phyloP scores from a whole-genome alignment of 768 basidiomycete genomes.

The Leccinum rimulosum region DNA sequence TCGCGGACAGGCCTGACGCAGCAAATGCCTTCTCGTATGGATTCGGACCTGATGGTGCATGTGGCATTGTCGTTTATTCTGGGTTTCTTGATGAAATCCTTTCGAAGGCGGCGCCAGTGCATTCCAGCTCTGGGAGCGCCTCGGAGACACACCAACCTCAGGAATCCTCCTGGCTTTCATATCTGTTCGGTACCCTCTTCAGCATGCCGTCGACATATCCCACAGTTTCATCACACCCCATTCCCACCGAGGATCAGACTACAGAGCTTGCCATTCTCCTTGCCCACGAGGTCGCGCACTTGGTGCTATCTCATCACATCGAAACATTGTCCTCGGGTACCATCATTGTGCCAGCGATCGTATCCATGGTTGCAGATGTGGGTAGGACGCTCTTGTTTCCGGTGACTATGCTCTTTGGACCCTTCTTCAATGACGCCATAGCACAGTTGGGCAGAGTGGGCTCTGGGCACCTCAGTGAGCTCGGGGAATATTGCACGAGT shows the following conservation, averaged over 20 bases:
- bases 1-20: slow-evolving; percentile 83
- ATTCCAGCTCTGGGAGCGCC: slow-evolving; percentile 26
- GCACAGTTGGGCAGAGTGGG: slow-evolving; percentile 77
- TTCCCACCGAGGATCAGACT: slow-evolving; percentile 79
- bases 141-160: slow-evolving; percentile 15
- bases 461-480: slow-evolving; percentile 68
- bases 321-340: slow-evolving; percentile 86
- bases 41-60: slow-evolving; percentile 87
- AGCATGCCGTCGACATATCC: slow-evolving; percentile 32
- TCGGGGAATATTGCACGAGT: slow-evolving; percentile 75
- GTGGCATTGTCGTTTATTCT: slow-evolving; percentile 92
- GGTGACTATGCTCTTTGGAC: slow-evolving; percentile 87
- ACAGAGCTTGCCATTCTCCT: slow-evolving; percentile 86
- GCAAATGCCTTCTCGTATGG: slow-evolving; percentile 96
- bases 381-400: slow-evolving; percentile 81
- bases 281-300: slow-evolving; percentile 91
- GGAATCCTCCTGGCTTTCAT: slow-evolving; percentile 44
- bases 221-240: slow-evolving; percentile 38
- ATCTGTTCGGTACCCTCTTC: slow-evolving; percentile 45
- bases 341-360: slow-evolving; percentile 75
- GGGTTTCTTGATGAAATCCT: slow-evolving; percentile 91
- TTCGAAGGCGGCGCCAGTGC: slow-evolving; percentile 32
- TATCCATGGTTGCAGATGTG: slow-evolving; percentile 76
- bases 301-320: slow-evolving; percentile 87
- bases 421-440: slow-evolving; percentile 93